Evolutionary conservation across 2,329 filamentous ascomycete species (phyloP).

Genomic region (Cytospora piceicola): DNA sequence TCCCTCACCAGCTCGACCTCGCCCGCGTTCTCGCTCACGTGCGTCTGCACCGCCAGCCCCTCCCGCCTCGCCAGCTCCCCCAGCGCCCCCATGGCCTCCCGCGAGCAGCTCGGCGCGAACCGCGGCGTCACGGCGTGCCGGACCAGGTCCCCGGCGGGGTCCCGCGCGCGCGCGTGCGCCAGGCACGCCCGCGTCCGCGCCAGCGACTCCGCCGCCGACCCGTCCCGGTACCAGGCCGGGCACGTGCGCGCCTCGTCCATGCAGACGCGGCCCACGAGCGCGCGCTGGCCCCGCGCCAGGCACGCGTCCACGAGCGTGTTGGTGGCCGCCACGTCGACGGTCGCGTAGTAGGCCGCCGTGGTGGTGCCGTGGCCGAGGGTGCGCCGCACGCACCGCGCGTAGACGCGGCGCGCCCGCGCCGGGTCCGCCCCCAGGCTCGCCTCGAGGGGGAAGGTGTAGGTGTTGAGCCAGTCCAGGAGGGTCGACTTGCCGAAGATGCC

Average conservation of each 20-base stretch:
- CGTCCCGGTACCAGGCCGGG: constrained; percentile 81
- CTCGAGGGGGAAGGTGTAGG: constrained; percentile 94
- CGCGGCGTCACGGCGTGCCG: constrained; percentile 78
- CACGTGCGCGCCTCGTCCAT: constrained; percentile 75
- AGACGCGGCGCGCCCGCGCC: constrained; percentile 69
- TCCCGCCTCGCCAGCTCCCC: constrained; percentile 66
- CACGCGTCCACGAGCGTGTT: constrained; percentile 89
- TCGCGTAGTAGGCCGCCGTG: constrained; percentile 92
- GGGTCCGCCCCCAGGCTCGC: constrained; percentile 66
- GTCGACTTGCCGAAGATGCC: constrained; percentile 94
- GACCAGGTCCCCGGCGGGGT: constrained; percentile 67
- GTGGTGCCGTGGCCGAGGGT: constrained; percentile 92
- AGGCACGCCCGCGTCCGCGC: constrained; percentile 63
- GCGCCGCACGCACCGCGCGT: constrained; percentile 75
- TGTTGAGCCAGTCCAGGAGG: constrained; percentile 89
- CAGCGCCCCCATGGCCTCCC: constrained; percentile 63
- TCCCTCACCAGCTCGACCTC: constrained; percentile 73
- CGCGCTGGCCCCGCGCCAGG: constrained; percentile 77
- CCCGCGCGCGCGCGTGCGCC: constrained; percentile 67
- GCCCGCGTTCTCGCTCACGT: constrained; percentile 80
- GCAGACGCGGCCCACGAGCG: constrained; percentile 91
- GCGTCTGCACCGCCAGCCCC: constrained; percentile 78
- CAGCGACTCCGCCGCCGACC: constrained; percentile 61
- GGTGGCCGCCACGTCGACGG: constrained; percentile 83
- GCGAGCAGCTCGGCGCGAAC: constrained; percentile 67